Evolutionary conservation across 2,329 filamentous ascomycete species (phyloP).

Genomic region (Westerdykella ornata): DNA sequence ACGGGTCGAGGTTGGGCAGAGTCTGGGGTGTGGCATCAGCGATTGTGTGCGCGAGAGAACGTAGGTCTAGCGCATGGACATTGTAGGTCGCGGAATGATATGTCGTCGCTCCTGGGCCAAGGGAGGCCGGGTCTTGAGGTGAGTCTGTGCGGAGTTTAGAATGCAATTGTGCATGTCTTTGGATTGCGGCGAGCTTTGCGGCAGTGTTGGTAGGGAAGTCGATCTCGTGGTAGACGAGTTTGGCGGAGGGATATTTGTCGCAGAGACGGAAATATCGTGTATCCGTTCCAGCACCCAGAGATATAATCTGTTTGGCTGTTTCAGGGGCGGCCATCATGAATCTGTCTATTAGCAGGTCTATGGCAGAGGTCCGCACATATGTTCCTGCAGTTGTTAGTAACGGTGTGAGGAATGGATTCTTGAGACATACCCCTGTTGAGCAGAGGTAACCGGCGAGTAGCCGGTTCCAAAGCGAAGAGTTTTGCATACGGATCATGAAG

Average conservation of each 20-base stretch:
- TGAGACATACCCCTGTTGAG: conserved; percentile 74
- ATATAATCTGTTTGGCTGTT: conserved; percentile 68
- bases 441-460: conserved; percentile 68
- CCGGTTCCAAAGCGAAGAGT: conserved; percentile 55
- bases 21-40: conserved; percentile 15
- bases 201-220: conserved; percentile 74
- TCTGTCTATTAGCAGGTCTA: conserved; percentile 67
- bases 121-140: conserved; percentile 25
- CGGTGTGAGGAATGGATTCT: background rate
- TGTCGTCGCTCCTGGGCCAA: conserved; percentile 37
- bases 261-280: conserved; percentile 77
- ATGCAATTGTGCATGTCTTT: conserved; percentile 25
- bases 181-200: conserved; percentile 52
- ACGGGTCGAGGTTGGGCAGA: conserved; percentile 45
- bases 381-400: conserved; percentile 55
- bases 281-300: conserved; percentile 88
- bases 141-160: conserved; percentile 24
- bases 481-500: conserved; percentile 72
- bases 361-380: conserved; percentile 79
- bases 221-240: conserved; percentile 78
- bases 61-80: conserved; percentile 59
- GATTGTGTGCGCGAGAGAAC: conserved; percentile 45
- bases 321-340: conserved; percentile 54
- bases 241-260: conserved; percentile 38
- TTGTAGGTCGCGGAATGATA: conserved; percentile 49